Evolutionary conservation across 2,329 filamentous ascomycete genomes (phyloP).

Genomic region (Pseudonectria buxi): DNA sequence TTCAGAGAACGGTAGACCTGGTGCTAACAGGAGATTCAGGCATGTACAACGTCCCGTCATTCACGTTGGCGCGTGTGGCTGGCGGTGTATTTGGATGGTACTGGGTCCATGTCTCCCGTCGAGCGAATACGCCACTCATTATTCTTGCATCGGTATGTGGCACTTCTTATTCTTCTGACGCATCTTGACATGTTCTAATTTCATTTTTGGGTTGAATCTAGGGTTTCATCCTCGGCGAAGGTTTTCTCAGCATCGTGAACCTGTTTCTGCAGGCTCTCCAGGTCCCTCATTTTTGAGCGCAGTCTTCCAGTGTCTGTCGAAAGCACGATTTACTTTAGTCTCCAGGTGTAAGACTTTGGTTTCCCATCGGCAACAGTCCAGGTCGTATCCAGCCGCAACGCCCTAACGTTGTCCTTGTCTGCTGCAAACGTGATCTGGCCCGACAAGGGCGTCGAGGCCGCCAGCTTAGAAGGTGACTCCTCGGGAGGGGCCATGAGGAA

Average conservation of each 20-base stretch:
- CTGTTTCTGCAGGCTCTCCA: conserved; percentile 68
- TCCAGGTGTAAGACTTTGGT: conserved; percentile 44
- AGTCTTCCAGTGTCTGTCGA: not conserved
- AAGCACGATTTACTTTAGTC: conserved; percentile 32
- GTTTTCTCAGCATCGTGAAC: conserved; percentile 86
- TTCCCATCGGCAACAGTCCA: conserved; percentile 47
- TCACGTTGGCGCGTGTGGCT: conserved; percentile 80
- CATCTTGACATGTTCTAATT: conserved; percentile 5
- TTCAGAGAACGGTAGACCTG: not conserved
- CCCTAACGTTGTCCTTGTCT: conserved; percentile 61
- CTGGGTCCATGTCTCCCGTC: conserved; percentile 54
- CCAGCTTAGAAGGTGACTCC: conserved; percentile 38
- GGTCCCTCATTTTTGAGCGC: conserved; percentile 62
- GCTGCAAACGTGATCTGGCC: conserved; percentile 67
- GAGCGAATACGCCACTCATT: conserved; percentile 69
- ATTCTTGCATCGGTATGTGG: conserved; percentile 66
- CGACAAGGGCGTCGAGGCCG: conserved; percentile 50
- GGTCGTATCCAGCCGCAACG: conserved; percentile 55
- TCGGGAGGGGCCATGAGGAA: conserved; percentile 63
- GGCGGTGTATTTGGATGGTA: conserved; percentile 72
- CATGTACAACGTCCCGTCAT: conserved; percentile 97
- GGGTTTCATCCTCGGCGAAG: conserved; percentile 89
- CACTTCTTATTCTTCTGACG: not conserved
- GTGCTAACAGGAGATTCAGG: conserved; percentile 40
- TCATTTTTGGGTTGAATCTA: conserved; percentile 19